A percentile compares a stretch with the other conserved stretches of the same genome.
Conservation (phyloP, 352 stramenopile genomes). For the Phytophthora capsici region DNA sequence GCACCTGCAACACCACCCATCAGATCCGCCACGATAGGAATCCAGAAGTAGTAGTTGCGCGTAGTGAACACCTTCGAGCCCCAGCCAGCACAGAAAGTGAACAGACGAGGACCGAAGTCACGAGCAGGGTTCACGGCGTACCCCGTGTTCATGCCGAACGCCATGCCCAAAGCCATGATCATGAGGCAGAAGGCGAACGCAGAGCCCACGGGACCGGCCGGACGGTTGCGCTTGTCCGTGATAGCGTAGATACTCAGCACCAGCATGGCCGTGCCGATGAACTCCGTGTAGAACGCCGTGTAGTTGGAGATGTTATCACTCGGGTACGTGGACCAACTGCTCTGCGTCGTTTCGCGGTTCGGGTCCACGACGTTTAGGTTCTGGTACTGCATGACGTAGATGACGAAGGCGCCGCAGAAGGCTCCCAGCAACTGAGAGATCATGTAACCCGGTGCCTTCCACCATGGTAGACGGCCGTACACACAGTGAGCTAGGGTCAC, state of each 20-base stretch:
- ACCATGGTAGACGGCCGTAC: not conserved
- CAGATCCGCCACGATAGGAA: slow-evolving; percentile 11
- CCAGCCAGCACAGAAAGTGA: slow-evolving; percentile 42
- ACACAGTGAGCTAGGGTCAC: not conserved
- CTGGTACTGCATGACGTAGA: slow-evolving; percentile 59
- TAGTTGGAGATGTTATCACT: slow-evolving; percentile 39
- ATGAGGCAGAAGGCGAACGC: slow-evolving; percentile 38
- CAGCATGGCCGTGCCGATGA: slow-evolving; percentile 53
- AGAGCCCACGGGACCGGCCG: slow-evolving; percentile 29
- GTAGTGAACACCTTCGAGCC: slow-evolving; percentile 52
- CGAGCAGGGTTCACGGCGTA: slow-evolving; percentile 58
- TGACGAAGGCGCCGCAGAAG: slow-evolving; percentile 40
- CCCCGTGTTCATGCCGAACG: slow-evolving; percentile 58
- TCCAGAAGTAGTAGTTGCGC: slow-evolving; percentile 51
- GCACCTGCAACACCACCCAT: slow-evolving; percentile 40
- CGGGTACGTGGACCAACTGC: slow-evolving; percentile 52
- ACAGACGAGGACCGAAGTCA: slow-evolving; percentile 55
- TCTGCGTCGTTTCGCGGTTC: slow-evolving; percentile 38
- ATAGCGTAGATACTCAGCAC: slow-evolving; percentile 55
- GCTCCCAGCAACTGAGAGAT: slow-evolving; percentile 45
- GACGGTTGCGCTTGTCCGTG: slow-evolving; percentile 50
- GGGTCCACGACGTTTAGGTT: slow-evolving; percentile 53
- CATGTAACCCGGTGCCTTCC: slow-evolving; percentile 50
- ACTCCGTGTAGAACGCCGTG: slow-evolving; percentile 38
- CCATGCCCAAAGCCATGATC: slow-evolving; percentile 61